Evolutionary conservation across 805 yeast species (phyloP), one percentile per base, ranked within the genome.

Genomic region (Sugiyamaella mastotermitis): DNA sequence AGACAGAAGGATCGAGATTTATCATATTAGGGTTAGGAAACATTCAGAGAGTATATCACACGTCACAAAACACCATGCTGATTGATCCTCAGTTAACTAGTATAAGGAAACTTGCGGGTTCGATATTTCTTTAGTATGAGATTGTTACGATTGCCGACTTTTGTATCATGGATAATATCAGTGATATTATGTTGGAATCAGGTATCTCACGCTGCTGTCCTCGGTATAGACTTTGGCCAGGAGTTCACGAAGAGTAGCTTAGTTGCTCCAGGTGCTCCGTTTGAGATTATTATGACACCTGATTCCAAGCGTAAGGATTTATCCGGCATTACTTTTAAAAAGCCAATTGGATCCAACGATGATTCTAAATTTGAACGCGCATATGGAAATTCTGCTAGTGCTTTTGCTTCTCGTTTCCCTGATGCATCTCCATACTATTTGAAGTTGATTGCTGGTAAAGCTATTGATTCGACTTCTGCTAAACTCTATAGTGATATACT

Each of bases 221-320:
- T 92, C 35, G 97, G 96, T 16, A 67, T 92, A 27, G 98, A 92
- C 57, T 79, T 72, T 54, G 98, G 98, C 37, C 81, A 83, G 40
- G 90, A 87, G 53, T 83, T 69, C 65, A 75, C 87, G 17, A 92
- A 92, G 57, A 86, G 95, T 2, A 84, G 80, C 35, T 66, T 92
- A 32, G 83, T 92, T 28, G 95, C 96, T 0, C 97, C 97, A 0
- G 85, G 87, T 9, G 78, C 86, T 15, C 82, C 87, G 11, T 79
- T 88, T 55, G 97, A 92, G 53, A 72, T 92, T 28, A 80, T 92
- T 10, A 65, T 92, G 45, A 85, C 97, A 3, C 80, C 85, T 18
- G 97, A 92, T 52, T 81, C 95, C 2, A 85, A 87, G 61, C 71
- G 98, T 41, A 92, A 92, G 57, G 97, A 90, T 52, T 66, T 79